phyloP scores from a whole-genome alignment of 352 stramenopile genomes.

The Phytophthora boehmeriae region DNA sequence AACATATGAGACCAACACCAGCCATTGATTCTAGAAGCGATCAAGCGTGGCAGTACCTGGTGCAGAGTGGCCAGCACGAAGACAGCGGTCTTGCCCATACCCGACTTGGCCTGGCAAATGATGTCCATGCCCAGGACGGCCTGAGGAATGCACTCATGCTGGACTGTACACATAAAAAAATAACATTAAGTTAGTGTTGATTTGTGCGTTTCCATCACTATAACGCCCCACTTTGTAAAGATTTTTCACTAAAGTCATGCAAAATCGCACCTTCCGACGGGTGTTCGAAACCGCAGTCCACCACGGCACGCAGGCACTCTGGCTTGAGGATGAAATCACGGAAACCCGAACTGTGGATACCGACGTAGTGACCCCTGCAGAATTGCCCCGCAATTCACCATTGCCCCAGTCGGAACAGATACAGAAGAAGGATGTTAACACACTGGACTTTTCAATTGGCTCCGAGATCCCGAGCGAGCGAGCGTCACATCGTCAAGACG shows the following conservation, averaged over 20 bases:
- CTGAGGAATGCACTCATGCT: constrained; percentile 99
- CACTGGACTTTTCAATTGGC: constrained; percentile 35
- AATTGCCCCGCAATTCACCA: constrained; percentile 28
- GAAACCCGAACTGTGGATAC: constrained; percentile 99
- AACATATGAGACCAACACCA: constrained; percentile 10
- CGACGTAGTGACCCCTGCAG: constrained; percentile 98
- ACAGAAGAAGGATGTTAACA: constrained; percentile 90
- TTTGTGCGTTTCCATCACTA: too few species aligned
- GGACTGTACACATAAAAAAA: constrained; percentile 67
- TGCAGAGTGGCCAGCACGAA: constrained; percentile 99
- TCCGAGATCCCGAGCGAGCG: constrained; percentile 19
- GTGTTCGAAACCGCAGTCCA: constrained; percentile 99
- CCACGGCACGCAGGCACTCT: constrained; percentile 97
- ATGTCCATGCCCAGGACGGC: constrained; percentile 99
- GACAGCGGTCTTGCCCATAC: constrained; percentile 99
- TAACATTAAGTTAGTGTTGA: not conserved
- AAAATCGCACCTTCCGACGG: constrained; percentile 94
- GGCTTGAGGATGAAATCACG: constrained; percentile 99
- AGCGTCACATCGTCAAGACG: constrained; percentile 29
- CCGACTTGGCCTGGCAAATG: constrained; percentile 99
- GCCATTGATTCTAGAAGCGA: constrained; percentile 4
- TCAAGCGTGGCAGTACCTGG: constrained; percentile 76
- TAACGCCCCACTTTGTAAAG: too few species aligned
- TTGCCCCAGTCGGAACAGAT: constrained; percentile 55
- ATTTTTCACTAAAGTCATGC: too few species aligned